These are phyloP conservation scores for Fraxinus latifolia DNA, from an alignment of 305 asterid species.

Conservation along the genomic window DNA sequence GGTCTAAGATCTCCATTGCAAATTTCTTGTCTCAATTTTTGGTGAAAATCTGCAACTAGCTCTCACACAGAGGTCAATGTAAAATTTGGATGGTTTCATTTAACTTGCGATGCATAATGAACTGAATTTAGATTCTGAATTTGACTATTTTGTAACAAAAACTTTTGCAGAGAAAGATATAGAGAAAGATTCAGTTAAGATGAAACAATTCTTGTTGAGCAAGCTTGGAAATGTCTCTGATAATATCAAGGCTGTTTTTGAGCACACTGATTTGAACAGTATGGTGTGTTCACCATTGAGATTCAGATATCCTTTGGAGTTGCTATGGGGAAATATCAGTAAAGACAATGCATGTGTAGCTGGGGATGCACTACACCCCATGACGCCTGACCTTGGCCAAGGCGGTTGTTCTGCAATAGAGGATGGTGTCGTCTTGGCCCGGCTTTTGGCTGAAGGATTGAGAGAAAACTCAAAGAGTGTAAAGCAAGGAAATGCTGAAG, in stretches of 20 bases:
- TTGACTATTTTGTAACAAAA: background rate
- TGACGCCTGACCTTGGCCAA: slow-evolving; percentile 74
- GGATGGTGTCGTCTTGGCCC: slow-evolving; percentile 48
- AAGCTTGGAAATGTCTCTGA: slow-evolving; percentile 41
- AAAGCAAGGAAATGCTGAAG: slow-evolving; percentile 10
- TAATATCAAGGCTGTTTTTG: slow-evolving; percentile 32
- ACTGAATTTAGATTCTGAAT: background rate
- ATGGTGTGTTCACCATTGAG: slow-evolving; percentile 40
- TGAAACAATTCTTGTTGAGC: slow-evolving; percentile 50
- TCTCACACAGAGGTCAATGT: background rate
- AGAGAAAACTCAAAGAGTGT: background rate
- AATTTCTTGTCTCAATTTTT: background rate
- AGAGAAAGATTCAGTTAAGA: slow-evolving; percentile 39
- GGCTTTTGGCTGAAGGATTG: slow-evolving; percentile 41
- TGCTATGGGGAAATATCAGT: slow-evolving; percentile 40
- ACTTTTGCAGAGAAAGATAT: slow-evolving; percentile 39
- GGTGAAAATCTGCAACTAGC: background rate
- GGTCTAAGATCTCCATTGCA: background rate
- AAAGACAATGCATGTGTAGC: slow-evolving; percentile 47
- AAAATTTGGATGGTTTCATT: background rate
- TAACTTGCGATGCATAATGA: background rate
- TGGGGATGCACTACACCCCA: slow-evolving; percentile 71
- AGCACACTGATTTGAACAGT: slow-evolving; percentile 30
- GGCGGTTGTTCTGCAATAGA: slow-evolving; percentile 67
- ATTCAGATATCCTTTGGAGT: slow-evolving; percentile 58